phyloP scores from a whole-genome alignment of 192 early-diverging fungal genomes.

The Entophlyctis helioformis region DNA sequence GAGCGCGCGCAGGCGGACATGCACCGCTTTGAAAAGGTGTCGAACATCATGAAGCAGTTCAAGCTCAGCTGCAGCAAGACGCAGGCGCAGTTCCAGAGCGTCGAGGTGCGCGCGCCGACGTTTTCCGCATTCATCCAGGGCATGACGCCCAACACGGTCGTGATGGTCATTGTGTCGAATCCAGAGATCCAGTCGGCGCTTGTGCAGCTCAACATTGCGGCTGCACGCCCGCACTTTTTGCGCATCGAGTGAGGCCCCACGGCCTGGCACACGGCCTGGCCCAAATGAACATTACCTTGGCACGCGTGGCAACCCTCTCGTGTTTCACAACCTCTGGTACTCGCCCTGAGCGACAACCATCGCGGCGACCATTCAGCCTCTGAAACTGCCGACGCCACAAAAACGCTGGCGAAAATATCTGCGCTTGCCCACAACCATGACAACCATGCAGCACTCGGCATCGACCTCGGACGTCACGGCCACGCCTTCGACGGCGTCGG shows the following conservation, averaged over 20 bases:
- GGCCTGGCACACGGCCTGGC: background rate
- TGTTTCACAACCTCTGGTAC: too few species aligned
- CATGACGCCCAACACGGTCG: constrained; percentile 73
- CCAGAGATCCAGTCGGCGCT: constrained; percentile 67
- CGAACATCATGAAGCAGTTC: constrained; percentile 87
- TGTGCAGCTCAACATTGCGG: constrained; percentile 74
- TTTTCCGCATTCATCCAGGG: constrained; percentile 74
- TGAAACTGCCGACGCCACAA: too few species aligned
- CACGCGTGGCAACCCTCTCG: too few species aligned
- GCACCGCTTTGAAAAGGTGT: constrained; percentile 82
- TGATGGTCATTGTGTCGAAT: constrained; percentile 81
- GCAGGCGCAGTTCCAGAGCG: constrained; percentile 72
- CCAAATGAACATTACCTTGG: too few species aligned
- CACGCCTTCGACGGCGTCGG: too few species aligned
- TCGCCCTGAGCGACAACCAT: too few species aligned
- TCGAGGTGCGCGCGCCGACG: constrained; percentile 67
- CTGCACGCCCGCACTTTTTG: constrained; percentile 70
- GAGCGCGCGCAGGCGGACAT: constrained; percentile 44
- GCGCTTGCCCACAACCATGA: too few species aligned
- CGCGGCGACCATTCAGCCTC: too few species aligned
- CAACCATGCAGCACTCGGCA: too few species aligned
- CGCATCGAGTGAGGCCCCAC: constrained; percentile 51
- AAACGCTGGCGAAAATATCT: too few species aligned
- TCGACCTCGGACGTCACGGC: too few species aligned
- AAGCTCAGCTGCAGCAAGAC: constrained; percentile 64